Evolutionary conservation across 1,284 basidiomycete species (phyloP).

Genomic region (Ustilago lituana): DNA sequence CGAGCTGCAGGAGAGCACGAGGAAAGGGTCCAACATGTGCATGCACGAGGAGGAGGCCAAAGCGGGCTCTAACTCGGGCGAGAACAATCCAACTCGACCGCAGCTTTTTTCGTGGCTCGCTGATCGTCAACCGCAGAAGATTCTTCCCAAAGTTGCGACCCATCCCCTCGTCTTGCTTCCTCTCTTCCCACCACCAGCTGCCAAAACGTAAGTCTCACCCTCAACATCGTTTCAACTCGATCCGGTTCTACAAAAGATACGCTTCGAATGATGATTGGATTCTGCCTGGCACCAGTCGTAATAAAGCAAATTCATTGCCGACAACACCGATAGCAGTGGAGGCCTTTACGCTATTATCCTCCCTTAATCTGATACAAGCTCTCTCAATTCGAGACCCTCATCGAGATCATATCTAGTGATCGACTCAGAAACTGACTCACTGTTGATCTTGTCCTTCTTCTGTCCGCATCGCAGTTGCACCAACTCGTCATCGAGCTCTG

Average conservation of each 20-base stretch:
- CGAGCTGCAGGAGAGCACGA: too few relatives aligned
- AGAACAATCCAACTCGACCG: conserved; percentile 12
- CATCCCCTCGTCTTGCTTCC: too few relatives aligned
- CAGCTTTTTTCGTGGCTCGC: conserved; percentile 5
- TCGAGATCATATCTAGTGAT: not conserved
- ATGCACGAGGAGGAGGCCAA: too few relatives aligned
- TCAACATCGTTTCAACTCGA: too few relatives aligned
- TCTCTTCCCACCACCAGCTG: conserved; percentile 14
- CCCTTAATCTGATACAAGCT: conserved; percentile 45
- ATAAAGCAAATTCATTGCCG: conserved; percentile 51
- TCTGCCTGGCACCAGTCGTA: conserved; percentile 59
- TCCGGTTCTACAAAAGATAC: not conserved
- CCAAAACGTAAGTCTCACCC: conserved; percentile 22
- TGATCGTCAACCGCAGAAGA: too few relatives aligned
- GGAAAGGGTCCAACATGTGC: conserved; percentile 14
- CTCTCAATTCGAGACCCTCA: not conserved
- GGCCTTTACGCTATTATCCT: conserved; percentile 55
- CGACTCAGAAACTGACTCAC: conserved; percentile 14
- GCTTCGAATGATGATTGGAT: conserved; percentile 52
- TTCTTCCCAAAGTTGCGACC: too few relatives aligned
- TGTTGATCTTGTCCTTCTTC: too few relatives aligned
- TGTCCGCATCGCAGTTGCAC: conserved; percentile 7
- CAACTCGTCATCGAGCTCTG: too few relatives aligned
- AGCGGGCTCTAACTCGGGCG: conserved; percentile 20
- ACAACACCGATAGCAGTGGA: conserved; percentile 51